Percentiles rank a stretch among this genome's conserved stretches.
Conservation (phyloP, 2,329 filamentous ascomycete species). For the Paracoccidioides brasiliensis region DNA sequence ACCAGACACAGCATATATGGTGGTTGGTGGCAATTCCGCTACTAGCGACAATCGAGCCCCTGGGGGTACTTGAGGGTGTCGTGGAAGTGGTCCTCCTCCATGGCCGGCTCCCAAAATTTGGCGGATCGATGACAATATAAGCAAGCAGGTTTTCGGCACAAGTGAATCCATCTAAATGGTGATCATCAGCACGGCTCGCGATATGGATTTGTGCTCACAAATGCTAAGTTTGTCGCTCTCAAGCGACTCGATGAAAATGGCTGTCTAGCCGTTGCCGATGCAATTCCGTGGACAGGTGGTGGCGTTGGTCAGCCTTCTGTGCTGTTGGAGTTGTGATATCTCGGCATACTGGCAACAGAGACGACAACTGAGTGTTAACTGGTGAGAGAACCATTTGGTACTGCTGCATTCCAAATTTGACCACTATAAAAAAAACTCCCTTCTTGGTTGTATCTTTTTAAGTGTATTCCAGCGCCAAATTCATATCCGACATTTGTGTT, state of each 20-base stretch:
- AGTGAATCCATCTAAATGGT: slow-evolving; percentile 5
- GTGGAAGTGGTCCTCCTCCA: slow-evolving; percentile 4
- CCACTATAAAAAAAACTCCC: no score
- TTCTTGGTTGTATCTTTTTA: no score
- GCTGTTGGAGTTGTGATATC: not conserved
- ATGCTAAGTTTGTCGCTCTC: slow-evolving; percentile 8
- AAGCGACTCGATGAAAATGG: not conserved
- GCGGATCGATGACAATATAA: not conserved
- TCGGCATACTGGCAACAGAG: not conserved
- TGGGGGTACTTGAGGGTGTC: not conserved
- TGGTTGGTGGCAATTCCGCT: not conserved
- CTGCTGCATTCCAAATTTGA: no score
- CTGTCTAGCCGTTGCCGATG: not conserved
- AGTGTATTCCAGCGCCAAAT: no score
- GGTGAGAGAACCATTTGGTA: no score
- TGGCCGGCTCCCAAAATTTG: not conserved
- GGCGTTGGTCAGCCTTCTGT: not conserved
- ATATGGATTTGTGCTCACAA: slow-evolving; percentile 4
- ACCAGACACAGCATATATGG: slow-evolving; percentile 1
- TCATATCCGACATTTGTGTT: no score
- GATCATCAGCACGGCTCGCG: slow-evolving; percentile 4
- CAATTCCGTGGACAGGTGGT: not conserved
- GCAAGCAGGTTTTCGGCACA: slow-evolving; percentile 1
- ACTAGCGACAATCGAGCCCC: slow-evolving; percentile 1
- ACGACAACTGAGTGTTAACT: not conserved